Conservation (phyloP, 2,329 filamentous ascomycete species). For the Macrophomina tecta region DNA sequence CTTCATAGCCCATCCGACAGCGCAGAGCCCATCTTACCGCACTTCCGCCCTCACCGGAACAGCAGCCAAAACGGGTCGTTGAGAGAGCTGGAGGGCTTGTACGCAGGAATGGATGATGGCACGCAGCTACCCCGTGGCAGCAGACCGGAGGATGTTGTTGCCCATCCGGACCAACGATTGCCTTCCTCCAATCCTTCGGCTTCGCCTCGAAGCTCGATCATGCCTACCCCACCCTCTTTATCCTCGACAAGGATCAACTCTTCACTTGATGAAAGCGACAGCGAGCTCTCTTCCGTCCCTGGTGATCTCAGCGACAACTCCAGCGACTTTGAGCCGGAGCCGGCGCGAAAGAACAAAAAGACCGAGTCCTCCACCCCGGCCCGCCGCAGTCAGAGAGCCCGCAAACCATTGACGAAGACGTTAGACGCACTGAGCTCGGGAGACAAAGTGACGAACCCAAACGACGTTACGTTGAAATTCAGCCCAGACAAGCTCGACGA, state of each 20-base stretch:
- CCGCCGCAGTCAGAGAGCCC: too few relatives aligned
- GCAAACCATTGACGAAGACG: too few relatives aligned
- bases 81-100: background rate
- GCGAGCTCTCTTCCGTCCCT: background rate
- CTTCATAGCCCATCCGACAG: too few relatives aligned
- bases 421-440: too few relatives aligned
- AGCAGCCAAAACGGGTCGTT: background rate
- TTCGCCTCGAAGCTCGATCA: background rate
- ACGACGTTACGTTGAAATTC: too few relatives aligned
- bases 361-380: too few relatives aligned
- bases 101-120: background rate
- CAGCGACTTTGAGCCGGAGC: background rate
- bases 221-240: background rate
- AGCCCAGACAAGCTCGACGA: too few relatives aligned
- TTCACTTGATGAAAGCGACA: background rate
- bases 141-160: too few relatives aligned
- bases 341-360: background rate
- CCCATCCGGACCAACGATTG: background rate
- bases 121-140: too few relatives aligned
- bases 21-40: too few relatives aligned
- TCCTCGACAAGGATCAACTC: background rate
- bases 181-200: background rate
- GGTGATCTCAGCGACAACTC: conserved; percentile 2
- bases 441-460: too few relatives aligned
- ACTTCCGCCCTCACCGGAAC: too few relatives aligned